phyloP scores from a whole-genome alignment of 768 basidiomycete species.

The Dendrothele bispora region DNA sequence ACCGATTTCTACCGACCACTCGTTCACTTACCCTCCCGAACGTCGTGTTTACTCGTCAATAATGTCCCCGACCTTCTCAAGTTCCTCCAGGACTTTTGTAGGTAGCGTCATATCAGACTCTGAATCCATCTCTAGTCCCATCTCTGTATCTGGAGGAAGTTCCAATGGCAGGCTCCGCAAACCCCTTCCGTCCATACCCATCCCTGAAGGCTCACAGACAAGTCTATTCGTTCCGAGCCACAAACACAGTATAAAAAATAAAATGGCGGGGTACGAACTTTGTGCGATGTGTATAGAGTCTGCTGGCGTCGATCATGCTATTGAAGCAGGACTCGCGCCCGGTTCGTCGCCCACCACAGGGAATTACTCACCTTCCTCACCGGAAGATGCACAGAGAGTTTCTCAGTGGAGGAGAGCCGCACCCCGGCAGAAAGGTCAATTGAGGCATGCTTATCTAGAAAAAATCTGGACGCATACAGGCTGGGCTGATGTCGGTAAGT shows the following conservation, averaged over 20 bases:
- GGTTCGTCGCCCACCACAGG: slow-evolving; percentile 42
- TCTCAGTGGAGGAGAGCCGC: slow-evolving; percentile 67
- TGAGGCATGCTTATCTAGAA: slow-evolving; percentile 84
- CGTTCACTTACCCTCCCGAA: slow-evolving; percentile 33
- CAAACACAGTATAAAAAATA: too few relatives aligned
- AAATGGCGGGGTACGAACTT: slow-evolving; percentile 70
- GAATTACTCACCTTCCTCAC: slow-evolving; percentile 45
- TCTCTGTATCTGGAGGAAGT: too few relatives aligned
- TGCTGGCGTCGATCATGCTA: slow-evolving; percentile 77
- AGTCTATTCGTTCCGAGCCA: too few relatives aligned
- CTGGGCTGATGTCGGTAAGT: slow-evolving; percentile 89
- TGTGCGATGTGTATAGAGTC: slow-evolving; percentile 79
- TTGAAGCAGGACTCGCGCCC: slow-evolving; percentile 54
- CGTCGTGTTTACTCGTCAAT: slow-evolving; percentile 28
- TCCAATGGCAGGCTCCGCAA: too few relatives aligned
- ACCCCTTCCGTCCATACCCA: too few relatives aligned
- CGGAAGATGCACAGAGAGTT: slow-evolving; percentile 51
- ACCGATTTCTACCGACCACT: slow-evolving; percentile 17
- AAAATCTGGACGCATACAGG: slow-evolving; percentile 81
- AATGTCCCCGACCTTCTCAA: slow-evolving; percentile 21
- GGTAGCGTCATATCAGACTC: slow-evolving; percentile 15
- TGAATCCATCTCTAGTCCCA: too few relatives aligned
- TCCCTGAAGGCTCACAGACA: too few relatives aligned
- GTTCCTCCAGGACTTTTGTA: slow-evolving; percentile 39
- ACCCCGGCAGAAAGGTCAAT: slow-evolving; percentile 69